phyloP scores from a whole-genome alignment of 352 stramenopile species.

The Saprolegnia parasitica region DNA sequence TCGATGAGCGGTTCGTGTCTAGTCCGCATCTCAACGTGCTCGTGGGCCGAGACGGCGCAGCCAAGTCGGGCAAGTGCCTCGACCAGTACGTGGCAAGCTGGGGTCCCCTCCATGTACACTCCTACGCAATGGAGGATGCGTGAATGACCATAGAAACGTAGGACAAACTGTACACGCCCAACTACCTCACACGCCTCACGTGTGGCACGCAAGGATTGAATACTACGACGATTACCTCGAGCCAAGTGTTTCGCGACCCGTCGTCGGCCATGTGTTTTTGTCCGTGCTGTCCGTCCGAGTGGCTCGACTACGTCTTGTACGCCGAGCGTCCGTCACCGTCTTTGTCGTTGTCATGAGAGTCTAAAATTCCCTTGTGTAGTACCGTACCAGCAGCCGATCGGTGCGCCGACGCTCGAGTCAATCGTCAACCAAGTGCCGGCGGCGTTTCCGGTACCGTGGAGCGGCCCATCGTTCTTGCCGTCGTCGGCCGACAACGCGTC shows the following conservation, averaged over 20 bases:
- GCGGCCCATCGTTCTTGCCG: slow-evolving; percentile 28
- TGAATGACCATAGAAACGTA: slow-evolving; percentile 24
- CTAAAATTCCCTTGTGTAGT: slow-evolving; percentile 25
- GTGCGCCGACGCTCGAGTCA: slow-evolving; percentile 48
- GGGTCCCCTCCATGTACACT: slow-evolving; percentile 46
- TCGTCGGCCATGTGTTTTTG: slow-evolving; percentile 69
- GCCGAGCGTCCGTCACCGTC: slow-evolving; percentile 42
- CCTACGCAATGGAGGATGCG: neutral
- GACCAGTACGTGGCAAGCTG: slow-evolving; percentile 65
- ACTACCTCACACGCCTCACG: slow-evolving; percentile 8
- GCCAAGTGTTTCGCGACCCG: neutral
- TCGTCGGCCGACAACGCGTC: slow-evolving; percentile 40
- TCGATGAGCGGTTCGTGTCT: neutral
- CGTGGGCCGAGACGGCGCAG: slow-evolving; percentile 72
- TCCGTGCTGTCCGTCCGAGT: slow-evolving; percentile 71
- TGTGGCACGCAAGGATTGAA: neutral
- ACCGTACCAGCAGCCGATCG: slow-evolving; percentile 66
- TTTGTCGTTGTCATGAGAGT: neutral
- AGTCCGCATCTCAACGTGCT: slow-evolving; percentile 74
- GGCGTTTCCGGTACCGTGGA: slow-evolving; percentile 64
- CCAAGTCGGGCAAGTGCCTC: slow-evolving; percentile 66
- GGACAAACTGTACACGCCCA: slow-evolving; percentile 44
- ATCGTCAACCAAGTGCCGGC: slow-evolving; percentile 45
- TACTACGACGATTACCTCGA: neutral
- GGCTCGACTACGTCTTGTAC: slow-evolving; percentile 80